Percentiles rank a stretch among this genome's conserved stretches.
phyloP scores from a whole-genome alignment of 371 early-diverging fungal species.

The Dentiscutata heterogama region DNA sequence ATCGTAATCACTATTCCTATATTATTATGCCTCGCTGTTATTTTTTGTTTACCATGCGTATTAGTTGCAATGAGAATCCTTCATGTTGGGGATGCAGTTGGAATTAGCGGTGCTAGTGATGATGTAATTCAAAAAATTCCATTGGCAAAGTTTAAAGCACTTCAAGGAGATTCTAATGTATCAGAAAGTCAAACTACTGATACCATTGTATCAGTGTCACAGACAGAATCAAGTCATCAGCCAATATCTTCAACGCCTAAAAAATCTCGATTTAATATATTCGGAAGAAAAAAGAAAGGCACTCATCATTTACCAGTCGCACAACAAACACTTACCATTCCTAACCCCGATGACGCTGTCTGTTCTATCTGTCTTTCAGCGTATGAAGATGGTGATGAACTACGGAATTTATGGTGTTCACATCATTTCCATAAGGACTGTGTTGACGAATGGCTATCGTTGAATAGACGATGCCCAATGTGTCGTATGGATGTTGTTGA shows the following conservation, averaged over 20 bases:
- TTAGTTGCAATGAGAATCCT: slow-evolving; percentile 68
- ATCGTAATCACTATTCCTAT: slow-evolving; percentile 72
- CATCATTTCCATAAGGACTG: slow-evolving; percentile 91
- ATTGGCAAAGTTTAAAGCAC: slow-evolving; percentile 53
- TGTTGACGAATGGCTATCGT: slow-evolving; percentile 82
- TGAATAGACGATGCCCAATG: slow-evolving; percentile 57
- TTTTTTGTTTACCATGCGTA: slow-evolving; percentile 75
- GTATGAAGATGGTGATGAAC: slow-evolving; percentile 71
- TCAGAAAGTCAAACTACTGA: slow-evolving; percentile 3
- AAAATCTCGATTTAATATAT: neutral
- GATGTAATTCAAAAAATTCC: slow-evolving; percentile 70
- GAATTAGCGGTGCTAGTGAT: slow-evolving; percentile 69
- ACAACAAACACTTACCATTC: slow-evolving; percentile 14
- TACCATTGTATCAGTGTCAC: neutral
- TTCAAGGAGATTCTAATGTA: slow-evolving; percentile 2
- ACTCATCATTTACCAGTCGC: neutral
- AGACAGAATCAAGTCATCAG: slow-evolving; percentile 12
- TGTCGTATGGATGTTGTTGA: slow-evolving; percentile 49
- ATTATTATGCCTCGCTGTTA: slow-evolving; percentile 68
- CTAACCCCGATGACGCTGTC: slow-evolving; percentile 57
- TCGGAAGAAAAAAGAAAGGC: neutral
- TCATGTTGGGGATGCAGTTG: slow-evolving; percentile 65
- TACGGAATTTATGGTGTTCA: slow-evolving; percentile 71
- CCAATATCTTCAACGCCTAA: neutral
- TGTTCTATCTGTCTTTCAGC: slow-evolving; percentile 74